Conservation (phyloP, 1,284 basidiomycete species). For the Trichosporon ovoides region DNA sequence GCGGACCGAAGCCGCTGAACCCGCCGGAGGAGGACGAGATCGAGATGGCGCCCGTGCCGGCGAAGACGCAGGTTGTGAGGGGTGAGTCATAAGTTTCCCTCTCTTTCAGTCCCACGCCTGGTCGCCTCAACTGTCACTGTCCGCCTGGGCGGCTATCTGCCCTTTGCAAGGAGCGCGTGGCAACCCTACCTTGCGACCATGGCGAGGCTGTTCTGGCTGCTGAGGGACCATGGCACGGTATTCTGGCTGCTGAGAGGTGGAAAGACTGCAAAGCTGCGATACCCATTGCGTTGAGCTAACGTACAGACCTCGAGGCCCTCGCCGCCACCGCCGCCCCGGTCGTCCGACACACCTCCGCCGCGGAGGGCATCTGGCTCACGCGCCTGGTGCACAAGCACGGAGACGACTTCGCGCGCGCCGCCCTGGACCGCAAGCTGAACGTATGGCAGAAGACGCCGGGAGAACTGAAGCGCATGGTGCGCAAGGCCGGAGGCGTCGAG, state of each 20-base stretch:
- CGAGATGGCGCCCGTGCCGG: constrained; percentile 35
- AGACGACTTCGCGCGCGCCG: constrained; percentile 69
- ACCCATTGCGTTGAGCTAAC: constrained; percentile 7
- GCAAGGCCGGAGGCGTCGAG: constrained; percentile 33
- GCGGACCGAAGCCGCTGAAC: constrained; percentile 17
- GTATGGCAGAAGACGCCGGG: constrained; percentile 80
- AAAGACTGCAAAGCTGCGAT: too few species aligned
- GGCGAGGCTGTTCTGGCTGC: too few species aligned
- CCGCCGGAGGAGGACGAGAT: constrained; percentile 16
- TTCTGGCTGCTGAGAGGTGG: too few species aligned
- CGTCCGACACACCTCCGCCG: constrained; percentile 62
- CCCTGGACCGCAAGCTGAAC: constrained; percentile 72
- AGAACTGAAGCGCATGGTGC: constrained; percentile 58
- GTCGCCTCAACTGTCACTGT: too few species aligned
- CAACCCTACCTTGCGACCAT: too few species aligned
- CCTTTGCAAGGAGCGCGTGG: too few species aligned
- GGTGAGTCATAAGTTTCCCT: constrained; percentile 31
- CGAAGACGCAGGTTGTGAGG: constrained; percentile 48
- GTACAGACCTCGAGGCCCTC: constrained; percentile 42
- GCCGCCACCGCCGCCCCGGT: constrained; percentile 45
- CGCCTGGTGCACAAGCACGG: constrained; percentile 68
- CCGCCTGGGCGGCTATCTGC: too few species aligned
- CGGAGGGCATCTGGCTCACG: constrained; percentile 65
- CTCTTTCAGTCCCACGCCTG: too few species aligned
- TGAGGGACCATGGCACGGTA: too few species aligned